Percentiles rank a stretch among this genome's conserved stretches.
These are phyloP conservation scores for Sporothrix inflata DNA, from an alignment of 2,329 filamentous ascomycete species.

Conservation along the genomic window DNA sequence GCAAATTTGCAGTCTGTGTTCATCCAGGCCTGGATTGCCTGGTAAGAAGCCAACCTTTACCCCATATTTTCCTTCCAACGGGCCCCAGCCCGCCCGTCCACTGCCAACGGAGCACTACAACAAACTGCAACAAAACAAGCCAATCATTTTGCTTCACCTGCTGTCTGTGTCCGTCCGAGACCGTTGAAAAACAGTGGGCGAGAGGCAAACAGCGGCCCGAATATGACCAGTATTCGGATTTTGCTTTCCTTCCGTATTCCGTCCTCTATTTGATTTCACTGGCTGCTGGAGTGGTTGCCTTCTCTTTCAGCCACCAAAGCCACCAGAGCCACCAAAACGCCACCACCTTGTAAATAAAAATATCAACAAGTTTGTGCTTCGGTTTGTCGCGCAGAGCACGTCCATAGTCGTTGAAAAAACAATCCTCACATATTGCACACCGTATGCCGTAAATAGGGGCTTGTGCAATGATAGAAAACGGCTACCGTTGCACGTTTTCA, in stretches of 20 bases:
- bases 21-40: no score
- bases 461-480: background rate
- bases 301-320: background rate
- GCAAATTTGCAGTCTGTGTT: background rate
- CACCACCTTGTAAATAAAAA: background rate
- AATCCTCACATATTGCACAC: background rate
- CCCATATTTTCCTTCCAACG: constrained; percentile 7
- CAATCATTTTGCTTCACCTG: background rate
- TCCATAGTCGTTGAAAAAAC: background rate
- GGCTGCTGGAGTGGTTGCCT: background rate
- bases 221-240: background rate
- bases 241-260: no score
- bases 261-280: no score
- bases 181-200: background rate
- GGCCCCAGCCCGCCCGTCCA: background rate
- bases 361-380: no score
- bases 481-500: background rate
- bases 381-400: no score
- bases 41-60: background rate
- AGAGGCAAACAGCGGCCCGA: background rate
- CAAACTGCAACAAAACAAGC: background rate
- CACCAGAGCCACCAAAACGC: constrained; percentile 4
- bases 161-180: background rate
- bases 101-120: background rate
- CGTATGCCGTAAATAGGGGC: background rate